Evolutionary conservation across 331 rosid species (phyloP).

Genomic region (Rosa hybrid): DNA sequence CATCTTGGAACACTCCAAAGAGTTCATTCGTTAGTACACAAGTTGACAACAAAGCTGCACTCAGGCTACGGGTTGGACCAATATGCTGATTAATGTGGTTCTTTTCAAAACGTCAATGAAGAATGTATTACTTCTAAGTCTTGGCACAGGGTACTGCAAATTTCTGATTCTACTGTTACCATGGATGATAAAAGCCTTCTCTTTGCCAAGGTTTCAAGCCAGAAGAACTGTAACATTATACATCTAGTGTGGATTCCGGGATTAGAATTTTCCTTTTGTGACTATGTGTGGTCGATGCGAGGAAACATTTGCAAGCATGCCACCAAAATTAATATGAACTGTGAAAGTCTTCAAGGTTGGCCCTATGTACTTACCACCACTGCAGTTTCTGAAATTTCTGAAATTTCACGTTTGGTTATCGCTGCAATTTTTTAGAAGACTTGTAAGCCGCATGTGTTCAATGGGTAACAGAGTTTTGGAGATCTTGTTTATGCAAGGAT

Average conservation of each 20-base stretch:
- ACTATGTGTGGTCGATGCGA: conserved; percentile 86
- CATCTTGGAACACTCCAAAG: conserved; percentile 94
- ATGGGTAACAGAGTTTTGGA: no score
- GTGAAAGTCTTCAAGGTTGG: conserved; percentile 42
- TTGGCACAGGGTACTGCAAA: conserved; percentile 82
- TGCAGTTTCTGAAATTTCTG: no score
- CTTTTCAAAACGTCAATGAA: conserved; percentile 85
- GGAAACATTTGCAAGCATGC: conserved; percentile 91
- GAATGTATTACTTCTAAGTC: conserved; percentile 87
- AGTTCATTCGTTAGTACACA: conserved; percentile 95
- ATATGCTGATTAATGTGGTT: conserved; percentile 86
- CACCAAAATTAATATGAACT: conserved; percentile 69
- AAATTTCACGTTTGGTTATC: no score
- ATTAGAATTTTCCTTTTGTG: conserved; percentile 81
- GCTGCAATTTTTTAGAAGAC: no score
- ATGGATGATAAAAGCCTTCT: conserved; percentile 57
- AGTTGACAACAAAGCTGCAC: conserved; percentile 88
- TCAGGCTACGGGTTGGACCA: conserved; percentile 92
- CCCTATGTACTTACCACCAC: no score
- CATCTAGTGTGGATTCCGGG: conserved; percentile 92
- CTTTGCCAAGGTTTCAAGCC: conserved; percentile 80
- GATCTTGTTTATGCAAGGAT: no score
- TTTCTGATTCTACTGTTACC: conserved; percentile 64
- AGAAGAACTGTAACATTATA: conserved; percentile 45
- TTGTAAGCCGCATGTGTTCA: no score